Evolutionary conservation across 768 basidiomycete species (phyloP).

Genomic region (Leccinum disarticulatum): DNA sequence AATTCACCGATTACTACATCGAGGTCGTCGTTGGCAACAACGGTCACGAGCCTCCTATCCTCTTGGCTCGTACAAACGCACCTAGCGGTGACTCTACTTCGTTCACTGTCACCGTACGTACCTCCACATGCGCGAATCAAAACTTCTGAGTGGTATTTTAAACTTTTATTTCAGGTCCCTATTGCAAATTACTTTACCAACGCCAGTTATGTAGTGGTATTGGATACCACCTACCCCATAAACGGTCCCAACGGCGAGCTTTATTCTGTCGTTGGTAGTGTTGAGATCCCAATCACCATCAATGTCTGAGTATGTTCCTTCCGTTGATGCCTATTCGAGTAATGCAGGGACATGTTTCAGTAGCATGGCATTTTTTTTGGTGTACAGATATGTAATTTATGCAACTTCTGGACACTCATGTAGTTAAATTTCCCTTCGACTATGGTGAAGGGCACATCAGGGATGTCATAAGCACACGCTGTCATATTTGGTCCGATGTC

Average conservation of each 20-base stretch:
- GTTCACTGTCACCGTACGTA: background rate
- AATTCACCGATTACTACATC: too few species aligned
- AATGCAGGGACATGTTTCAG: too few species aligned
- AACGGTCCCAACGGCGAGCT: constrained; percentile 11
- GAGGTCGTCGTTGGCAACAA: constrained; percentile 34
- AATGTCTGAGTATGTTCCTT: constrained; percentile 8
- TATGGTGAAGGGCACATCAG: too few species aligned
- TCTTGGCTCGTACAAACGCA: constrained; percentile 9
- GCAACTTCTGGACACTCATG: too few species aligned
- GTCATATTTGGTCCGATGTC: too few species aligned
- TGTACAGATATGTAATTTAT: too few species aligned
- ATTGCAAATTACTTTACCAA: constrained; percentile 20
- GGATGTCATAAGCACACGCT: too few species aligned
- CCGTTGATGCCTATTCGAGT: background rate
- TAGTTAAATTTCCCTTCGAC: too few species aligned
- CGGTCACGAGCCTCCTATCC: constrained; percentile 33
- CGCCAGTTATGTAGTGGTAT: constrained; percentile 11
- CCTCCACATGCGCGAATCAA: background rate
- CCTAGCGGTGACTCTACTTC: background rate
- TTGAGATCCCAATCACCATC: constrained; percentile 20
- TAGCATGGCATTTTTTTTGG: too few species aligned
- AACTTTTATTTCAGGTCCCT: constrained; percentile 22
- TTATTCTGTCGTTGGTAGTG: constrained; percentile 11
- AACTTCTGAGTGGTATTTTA: constrained; percentile 4
- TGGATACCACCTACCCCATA: constrained; percentile 25